Base-by-base conservation (phyloP, 2,329 filamentous ascomycete genomes). In the Fusarium gaditjirri region DNA sequence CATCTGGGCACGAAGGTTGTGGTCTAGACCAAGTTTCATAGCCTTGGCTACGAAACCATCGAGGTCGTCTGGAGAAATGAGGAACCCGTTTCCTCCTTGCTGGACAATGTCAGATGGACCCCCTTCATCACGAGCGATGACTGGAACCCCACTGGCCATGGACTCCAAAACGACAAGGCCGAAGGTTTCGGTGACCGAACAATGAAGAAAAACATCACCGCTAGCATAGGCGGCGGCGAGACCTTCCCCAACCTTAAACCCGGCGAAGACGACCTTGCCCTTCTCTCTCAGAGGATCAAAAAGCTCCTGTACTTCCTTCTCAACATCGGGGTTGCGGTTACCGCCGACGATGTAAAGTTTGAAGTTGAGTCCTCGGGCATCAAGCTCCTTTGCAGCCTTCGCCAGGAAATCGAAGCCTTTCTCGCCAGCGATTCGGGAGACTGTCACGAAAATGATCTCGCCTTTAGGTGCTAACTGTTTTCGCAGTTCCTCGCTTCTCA, bases 401-500 rank as follows among this genome's bases (percentile, higher is more conserved):
- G 90, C 88, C 29, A 93, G 83, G 75, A 93, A 93, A 49, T 89
- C 88, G 74, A 92, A 93, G 1, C 91, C 91, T 76, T 93, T 93
- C 77, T 93, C 91, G 4, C 89, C 90, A 0, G 91, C 91, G 29
- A 93, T 83, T 35, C 91, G 87, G 7, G 90, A 90, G 14, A 93
- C 90, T 38, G 88, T 92, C 58, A 91, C 84, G 31, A 93, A 86
- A 49, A 93, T 87, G 67, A 90, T 83, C 78, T 93, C 90, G 42
- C 87, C 88, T 55, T 88, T 85, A 0, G 90, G 89, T 0, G 90
- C 90, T 31, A 92, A 83, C 55, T 85, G 73, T 13, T 78, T 81
- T 21, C 90, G 85, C 63, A 90, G 84, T 8, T 81, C 78, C 10
- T 87, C 83, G 70, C 84, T 88, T 50, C 87, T 83, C 58, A 84